Conservation (phyloP, 805 yeast genomes). For the Jamesozyma spencerorum region DNA sequence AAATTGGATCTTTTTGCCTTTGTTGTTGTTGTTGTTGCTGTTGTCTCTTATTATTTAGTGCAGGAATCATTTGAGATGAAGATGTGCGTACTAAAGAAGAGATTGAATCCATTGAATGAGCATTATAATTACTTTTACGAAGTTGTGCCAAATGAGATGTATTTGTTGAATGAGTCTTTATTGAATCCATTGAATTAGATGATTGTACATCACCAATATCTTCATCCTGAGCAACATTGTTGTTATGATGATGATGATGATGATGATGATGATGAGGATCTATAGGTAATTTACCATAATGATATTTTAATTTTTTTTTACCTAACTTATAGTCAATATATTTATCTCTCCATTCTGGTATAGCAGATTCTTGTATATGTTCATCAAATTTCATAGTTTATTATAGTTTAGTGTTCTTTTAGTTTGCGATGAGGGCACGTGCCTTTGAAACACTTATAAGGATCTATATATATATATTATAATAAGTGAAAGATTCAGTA, state of each 20-base stretch:
- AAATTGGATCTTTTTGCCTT: background rate
- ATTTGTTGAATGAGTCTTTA: background rate
- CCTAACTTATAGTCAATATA: slow-evolving; percentile 62
- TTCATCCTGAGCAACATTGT: background rate
- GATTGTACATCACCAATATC: no score
- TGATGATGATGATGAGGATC: slow-evolving; percentile 5
- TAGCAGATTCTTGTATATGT: slow-evolving; percentile 49
- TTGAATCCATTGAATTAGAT: slow-evolving; percentile 2
- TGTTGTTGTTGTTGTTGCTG: background rate
- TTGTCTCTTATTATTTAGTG: background rate
- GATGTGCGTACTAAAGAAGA: slow-evolving; percentile 1
- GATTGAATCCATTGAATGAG: slow-evolving; percentile 2
- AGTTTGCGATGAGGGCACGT: no score
- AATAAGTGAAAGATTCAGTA: no score
- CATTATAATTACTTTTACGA: slow-evolving; percentile 2
- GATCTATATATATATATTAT: no score
- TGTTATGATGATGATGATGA: background rate
- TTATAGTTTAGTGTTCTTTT: no score
- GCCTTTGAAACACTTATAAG: no score
- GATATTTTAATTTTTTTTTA: slow-evolving; percentile 32
- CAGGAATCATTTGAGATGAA: background rate
- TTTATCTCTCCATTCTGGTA: slow-evolving; percentile 83
- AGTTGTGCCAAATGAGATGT: slow-evolving; percentile 4
- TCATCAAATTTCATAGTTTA: slow-evolving; percentile 57
- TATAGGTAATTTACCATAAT: slow-evolving; percentile 5